A percentile compares a stretch with the other conserved stretches of the same genome.
Conservation (phyloP, 306 rosid species). For the Castanospermum australe region DNA sequence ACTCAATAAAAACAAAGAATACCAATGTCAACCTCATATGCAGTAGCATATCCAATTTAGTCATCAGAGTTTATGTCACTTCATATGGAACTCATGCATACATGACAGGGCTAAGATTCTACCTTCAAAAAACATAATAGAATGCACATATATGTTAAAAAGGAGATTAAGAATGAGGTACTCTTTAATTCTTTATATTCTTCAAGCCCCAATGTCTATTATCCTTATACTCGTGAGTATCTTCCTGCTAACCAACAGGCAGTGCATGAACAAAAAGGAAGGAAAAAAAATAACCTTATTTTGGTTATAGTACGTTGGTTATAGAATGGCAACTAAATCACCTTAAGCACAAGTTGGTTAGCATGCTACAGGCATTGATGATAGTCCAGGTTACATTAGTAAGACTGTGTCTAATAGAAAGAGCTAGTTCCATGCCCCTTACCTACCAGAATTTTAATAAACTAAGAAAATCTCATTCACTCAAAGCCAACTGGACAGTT, state of each 20-base stretch:
- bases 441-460: background rate
- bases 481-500: conserved; percentile 1
- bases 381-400: background rate
- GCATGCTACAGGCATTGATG: background rate
- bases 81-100: background rate
- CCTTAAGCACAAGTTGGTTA: background rate
- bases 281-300: background rate
- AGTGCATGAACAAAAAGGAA: background rate
- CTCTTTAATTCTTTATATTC: background rate
- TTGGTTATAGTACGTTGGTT: too few species aligned
- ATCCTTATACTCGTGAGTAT: background rate
- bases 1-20: background rate
- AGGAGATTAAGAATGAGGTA: background rate
- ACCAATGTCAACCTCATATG: background rate
- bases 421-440: background rate
- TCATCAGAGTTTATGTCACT: background rate
- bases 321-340: background rate
- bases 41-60: background rate
- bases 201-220: background rate
- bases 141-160: background rate
- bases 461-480: background rate
- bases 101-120: background rate
- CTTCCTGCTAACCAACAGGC: background rate
- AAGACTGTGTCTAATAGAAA: background rate
- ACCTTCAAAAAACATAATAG: background rate